Evolutionary conservation across 345 rosid species (phyloP).

Genomic region (Pugionium dolabratum): DNA sequence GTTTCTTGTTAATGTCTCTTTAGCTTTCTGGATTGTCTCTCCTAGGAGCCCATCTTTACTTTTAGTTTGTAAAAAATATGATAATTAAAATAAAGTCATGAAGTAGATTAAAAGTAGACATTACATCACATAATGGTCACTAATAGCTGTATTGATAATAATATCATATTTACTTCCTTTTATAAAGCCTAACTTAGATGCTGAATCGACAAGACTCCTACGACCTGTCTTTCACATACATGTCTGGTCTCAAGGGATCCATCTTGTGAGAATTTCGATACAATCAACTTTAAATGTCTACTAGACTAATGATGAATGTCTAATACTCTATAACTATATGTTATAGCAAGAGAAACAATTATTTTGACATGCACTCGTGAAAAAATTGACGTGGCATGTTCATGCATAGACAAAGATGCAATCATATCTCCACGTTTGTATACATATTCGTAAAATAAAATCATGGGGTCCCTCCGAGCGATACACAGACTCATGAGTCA

Average conservation of each 20-base stretch:
- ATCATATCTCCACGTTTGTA: constrained; percentile 43
- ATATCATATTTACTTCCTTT: constrained; percentile 15
- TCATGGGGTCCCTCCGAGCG: too few species aligned
- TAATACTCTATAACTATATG: constrained; percentile 16
- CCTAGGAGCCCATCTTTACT: constrained; percentile 29
- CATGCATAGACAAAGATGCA: constrained; percentile 36
- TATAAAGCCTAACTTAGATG: constrained; percentile 38
- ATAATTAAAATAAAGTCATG: not conserved
- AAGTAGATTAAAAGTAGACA: constrained; percentile 1
- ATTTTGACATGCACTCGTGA: constrained; percentile 24
- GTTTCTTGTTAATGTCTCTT: constrained; percentile 41
- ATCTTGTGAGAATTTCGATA: constrained; percentile 28
- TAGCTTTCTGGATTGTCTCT: constrained; percentile 41
- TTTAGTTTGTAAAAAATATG: constrained; percentile 3
- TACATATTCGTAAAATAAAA: constrained; percentile 15
- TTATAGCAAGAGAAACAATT: constrained; percentile 31
- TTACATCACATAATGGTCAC: constrained; percentile 33
- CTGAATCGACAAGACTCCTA: constrained; percentile 39
- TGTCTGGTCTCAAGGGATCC: constrained; percentile 45
- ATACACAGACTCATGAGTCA: too few species aligned
- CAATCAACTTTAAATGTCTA: constrained; percentile 34
- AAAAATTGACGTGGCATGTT: constrained; percentile 36
- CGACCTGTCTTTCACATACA: constrained; percentile 45
- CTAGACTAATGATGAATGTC: constrained; percentile 36
- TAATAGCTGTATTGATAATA: constrained; percentile 25